Base-by-base conservation (phyloP, 2,329 filamentous ascomycete genomes). In the Talaromyces atroroseus region DNA sequence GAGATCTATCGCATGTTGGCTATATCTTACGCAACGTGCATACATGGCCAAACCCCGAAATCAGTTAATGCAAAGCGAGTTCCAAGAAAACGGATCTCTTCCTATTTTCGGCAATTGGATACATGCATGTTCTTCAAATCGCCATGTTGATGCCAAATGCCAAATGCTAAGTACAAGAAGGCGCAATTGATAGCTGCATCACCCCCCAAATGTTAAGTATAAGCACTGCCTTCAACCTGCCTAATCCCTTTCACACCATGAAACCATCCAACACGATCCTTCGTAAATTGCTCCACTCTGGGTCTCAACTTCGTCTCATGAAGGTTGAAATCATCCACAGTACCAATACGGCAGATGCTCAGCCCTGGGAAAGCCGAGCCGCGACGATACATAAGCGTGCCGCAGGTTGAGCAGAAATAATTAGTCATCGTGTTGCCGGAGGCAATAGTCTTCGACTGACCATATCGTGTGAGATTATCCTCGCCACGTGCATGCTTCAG, bases 241-340 rank as follows among this genome's bases (percentile, higher is more conserved):
- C 63, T 53, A 5, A 65, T 65, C 0, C 73, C 76, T 44, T 78
- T 71, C 0, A 68, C 65, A 1, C 63, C 67, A 16, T 49, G 32
- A 45, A 80, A 64, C 82, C 82, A 85, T 11, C 49, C 62, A 2
- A 81, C 80, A 2, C 82, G 70, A 58, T 79, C 72, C 66, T 82
- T 76, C 0, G 69, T 69, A 65, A 78, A 86, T 47, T 76, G 71
- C 71, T 86, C 84, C 0, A 76, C 59, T 57, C 64, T 66, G 0
- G 84, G 83, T 63, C 71, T 80, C 60, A 87, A 66, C 63, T 77
- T 80, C 0, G 77, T 82, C 70, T 86, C 82, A 34, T 79, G 76
- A 51, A 87, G 63, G 50, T 64, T 67, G 52, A 83, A 83, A 68
- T 87, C 83, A 65, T 87, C 84, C 1, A 87, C 77, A 0, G 81